phyloP scores from a whole-genome alignment of 805 yeast species.

The Cyberlindnera misumaiensis region DNA sequence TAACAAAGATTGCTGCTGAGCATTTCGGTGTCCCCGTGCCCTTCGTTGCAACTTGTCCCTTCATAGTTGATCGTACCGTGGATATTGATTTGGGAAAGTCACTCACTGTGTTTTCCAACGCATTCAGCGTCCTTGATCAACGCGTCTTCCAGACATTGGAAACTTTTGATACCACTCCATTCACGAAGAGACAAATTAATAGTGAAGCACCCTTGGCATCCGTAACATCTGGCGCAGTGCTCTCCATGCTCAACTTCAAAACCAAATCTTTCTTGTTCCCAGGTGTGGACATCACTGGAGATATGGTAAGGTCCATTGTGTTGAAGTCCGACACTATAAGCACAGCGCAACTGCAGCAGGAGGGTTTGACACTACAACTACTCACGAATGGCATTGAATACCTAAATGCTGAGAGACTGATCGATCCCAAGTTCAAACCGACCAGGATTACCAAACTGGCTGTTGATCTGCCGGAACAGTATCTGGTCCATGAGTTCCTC shows the following conservation, averaged over 20 bases:
- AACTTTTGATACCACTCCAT: not conserved
- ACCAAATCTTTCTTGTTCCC: not conserved
- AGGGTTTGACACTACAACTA: not conserved
- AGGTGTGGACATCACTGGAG: slow-evolving; percentile 6
- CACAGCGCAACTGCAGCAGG: not conserved
- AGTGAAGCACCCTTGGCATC: not conserved
- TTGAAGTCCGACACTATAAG: slow-evolving; percentile 3
- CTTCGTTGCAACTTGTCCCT: slow-evolving; percentile 14
- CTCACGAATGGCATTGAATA: slow-evolving; percentile 3
- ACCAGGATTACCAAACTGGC: not conserved
- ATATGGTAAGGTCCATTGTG: slow-evolving; percentile 8
- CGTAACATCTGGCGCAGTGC: slow-evolving; percentile 3
- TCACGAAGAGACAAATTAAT: too few species aligned
- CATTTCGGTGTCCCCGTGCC: slow-evolving; percentile 6
- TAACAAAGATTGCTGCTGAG: slow-evolving; percentile 5
- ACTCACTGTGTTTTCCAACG: slow-evolving; percentile 2
- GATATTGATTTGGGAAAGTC: slow-evolving; percentile 1
- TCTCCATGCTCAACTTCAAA: slow-evolving; percentile 5
- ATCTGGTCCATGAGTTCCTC: not conserved
- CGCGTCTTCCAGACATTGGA: not conserved
- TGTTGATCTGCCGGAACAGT: not conserved
- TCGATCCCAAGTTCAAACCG: not conserved
- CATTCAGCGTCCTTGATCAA: not conserved
- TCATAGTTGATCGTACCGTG: slow-evolving; percentile 4
- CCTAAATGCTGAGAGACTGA: not conserved